Percentiles rank a stretch among this genome's conserved stretches.
phyloP scores from a whole-genome alignment of 2,329 filamentous ascomycete species.

The Harringtonia lauricola region DNA sequence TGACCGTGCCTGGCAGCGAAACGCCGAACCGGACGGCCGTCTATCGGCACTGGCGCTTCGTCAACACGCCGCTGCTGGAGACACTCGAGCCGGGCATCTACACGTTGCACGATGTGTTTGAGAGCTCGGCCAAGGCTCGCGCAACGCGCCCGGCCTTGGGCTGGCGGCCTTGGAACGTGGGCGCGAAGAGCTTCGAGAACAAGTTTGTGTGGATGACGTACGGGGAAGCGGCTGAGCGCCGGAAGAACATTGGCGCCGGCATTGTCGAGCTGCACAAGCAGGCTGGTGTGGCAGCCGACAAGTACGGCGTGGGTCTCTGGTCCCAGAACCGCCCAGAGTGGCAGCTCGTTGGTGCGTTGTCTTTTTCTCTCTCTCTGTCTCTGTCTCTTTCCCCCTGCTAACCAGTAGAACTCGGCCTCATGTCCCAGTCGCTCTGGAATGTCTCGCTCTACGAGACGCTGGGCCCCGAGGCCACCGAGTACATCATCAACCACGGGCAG shows the following conservation, averaged over 20 bases:
- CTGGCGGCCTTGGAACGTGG: conserved; percentile 65
- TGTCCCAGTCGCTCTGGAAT: conserved; percentile 78
- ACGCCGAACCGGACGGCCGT: conserved; percentile 60
- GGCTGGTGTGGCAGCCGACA: conserved; percentile 52
- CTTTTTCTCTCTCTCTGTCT: neutral
- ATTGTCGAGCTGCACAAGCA: conserved; percentile 71
- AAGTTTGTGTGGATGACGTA: conserved; percentile 81
- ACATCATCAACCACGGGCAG: conserved; percentile 85
- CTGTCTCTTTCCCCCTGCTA: neutral
- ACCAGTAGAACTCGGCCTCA: conserved; percentile 63
- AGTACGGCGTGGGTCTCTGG: conserved; percentile 73
- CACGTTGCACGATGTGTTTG: conserved; percentile 75
- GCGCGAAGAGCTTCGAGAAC: conserved; percentile 59
- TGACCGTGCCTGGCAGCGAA: conserved; percentile 66
- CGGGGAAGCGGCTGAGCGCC: conserved; percentile 62
- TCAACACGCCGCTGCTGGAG: conserved; percentile 58
- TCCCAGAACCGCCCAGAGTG: conserved; percentile 81
- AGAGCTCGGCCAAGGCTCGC: conserved; percentile 49
- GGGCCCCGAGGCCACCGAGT: conserved; percentile 82
- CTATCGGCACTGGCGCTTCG: conserved; percentile 75
- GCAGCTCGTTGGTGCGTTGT: conserved; percentile 60
- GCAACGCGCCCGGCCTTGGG: conserved; percentile 69
- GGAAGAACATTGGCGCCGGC: conserved; percentile 77
- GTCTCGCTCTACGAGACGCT: conserved; percentile 96
- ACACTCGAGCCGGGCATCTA: conserved; percentile 59